These are phyloP conservation scores for Centaurea solstitialis DNA, from an alignment of 129 eudicot species.

Conservation along the genomic window DNA sequence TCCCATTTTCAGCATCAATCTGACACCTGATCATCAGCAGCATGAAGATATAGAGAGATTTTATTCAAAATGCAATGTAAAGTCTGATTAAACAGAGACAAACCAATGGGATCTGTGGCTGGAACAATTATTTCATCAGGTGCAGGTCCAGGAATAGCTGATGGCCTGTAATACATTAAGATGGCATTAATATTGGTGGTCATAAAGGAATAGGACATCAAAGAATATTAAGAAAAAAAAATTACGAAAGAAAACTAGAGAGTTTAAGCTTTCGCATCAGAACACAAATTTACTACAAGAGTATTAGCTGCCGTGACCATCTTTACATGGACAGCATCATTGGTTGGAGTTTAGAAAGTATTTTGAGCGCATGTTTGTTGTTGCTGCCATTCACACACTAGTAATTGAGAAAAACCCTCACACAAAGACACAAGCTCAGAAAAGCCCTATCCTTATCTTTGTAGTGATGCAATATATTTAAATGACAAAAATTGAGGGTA, in stretches of 20 bases:
- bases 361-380: too few relatives aligned
- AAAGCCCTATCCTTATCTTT: background rate
- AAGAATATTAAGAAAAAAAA: background rate
- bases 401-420: background rate
- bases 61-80: background rate
- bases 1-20: conserved; percentile 91
- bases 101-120: conserved; percentile 87
- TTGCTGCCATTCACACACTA: background rate
- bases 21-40: conserved; percentile 60
- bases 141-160: conserved; percentile 95
- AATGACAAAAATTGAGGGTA: background rate
- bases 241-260: background rate
- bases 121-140: conserved; percentile 94
- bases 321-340: background rate
- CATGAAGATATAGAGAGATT: conserved; percentile 21
- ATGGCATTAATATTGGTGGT: conserved; percentile 3
- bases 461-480: background rate
- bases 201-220: conserved; percentile 12
- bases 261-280: conserved; percentile 4
- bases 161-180: conserved; percentile 62
- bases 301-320: background rate
- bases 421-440: background rate
- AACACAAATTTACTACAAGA: background rate
- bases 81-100: conserved; percentile 20
- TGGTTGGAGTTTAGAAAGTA: too few relatives aligned